These are phyloP conservation scores for Curvularia spicifera DNA, from an alignment of 2,329 filamentous ascomycete genomes.

Conservation along the genomic window DNA sequence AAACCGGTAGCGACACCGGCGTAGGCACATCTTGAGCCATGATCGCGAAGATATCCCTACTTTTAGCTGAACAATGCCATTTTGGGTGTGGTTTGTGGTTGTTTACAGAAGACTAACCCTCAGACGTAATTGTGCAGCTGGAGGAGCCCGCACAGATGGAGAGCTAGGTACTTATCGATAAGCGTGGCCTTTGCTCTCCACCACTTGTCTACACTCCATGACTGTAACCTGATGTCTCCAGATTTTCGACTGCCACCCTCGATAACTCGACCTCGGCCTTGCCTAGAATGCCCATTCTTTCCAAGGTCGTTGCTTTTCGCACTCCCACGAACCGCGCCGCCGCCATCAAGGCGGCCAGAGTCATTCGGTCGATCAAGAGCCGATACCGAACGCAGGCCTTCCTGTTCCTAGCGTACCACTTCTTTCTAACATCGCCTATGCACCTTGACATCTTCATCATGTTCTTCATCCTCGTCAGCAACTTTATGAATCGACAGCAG, in stretches of 20 bases:
- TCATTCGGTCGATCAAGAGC: conserved; percentile 39
- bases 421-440: conserved; percentile 41
- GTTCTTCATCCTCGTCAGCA: conserved; percentile 46
- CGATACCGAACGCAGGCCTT: conserved; percentile 42
- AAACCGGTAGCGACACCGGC: conserved; percentile 22
- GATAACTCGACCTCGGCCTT: not conserved
- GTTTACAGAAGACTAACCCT: not conserved
- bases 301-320: conserved; percentile 25
- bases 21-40: conserved; percentile 28
- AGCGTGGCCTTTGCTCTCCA: conserved; percentile 15
- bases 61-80: conserved; percentile 14
- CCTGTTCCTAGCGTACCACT: conserved; percentile 44
- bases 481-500: conserved; percentile 44
- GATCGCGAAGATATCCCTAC: conserved; percentile 10
- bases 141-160: conserved; percentile 11
- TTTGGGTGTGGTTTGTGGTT: conserved; percentile 5
- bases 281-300: conserved; percentile 24
- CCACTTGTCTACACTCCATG: conserved; percentile 6
- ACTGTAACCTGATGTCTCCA: conserved; percentile 8
- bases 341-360: conserved; percentile 29
- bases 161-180: conserved; percentile 7
- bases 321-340: conserved; percentile 24
- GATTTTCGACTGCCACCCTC: not conserved
- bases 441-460: conserved; percentile 44
- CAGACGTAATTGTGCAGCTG: conserved; percentile 16